Conservation (phyloP, 1,284 basidiomycete species). For the Ustilago curta region DNA sequence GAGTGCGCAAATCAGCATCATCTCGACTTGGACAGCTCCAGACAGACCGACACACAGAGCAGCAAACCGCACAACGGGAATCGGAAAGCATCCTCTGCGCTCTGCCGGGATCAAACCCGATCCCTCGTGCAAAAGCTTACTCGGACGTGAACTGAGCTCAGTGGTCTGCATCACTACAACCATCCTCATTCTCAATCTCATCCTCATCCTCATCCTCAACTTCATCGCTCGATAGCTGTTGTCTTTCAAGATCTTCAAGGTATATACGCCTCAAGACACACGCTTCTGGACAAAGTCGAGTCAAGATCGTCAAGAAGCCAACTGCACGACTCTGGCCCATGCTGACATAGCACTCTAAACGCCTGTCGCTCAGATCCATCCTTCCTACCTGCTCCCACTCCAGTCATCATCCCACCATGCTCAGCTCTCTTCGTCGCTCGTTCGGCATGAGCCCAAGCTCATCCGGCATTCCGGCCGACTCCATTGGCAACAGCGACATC, state of each 20-base stretch:
- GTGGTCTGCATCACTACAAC: neutral
- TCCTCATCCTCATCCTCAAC: too few relatives aligned
- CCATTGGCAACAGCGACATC: conserved; percentile 4
- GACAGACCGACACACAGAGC: neutral
- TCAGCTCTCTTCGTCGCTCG: conserved; percentile 41
- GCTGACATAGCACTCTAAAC: neutral
- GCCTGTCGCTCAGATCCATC: neutral
- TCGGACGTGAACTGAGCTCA: conserved; percentile 1
- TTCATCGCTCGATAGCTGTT: neutral
- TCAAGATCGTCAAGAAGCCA: neutral
- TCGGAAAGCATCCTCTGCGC: conserved; percentile 14
- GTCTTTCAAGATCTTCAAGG: neutral
- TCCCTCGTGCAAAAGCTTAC: neutral
- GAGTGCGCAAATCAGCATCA: too few relatives aligned
- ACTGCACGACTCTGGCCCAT: neutral
- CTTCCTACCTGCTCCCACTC: neutral
- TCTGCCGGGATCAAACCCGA: conserved; percentile 1
- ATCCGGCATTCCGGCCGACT: conserved; percentile 24
- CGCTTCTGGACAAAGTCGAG: neutral
- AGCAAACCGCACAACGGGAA: conserved; percentile 2
- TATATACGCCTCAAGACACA: neutral
- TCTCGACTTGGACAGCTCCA: neutral
- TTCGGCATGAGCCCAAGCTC: conserved; percentile 53
- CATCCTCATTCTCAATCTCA: too few relatives aligned
- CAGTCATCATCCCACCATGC: conserved; percentile 19